Evolutionary conservation across 1,139 yeast genomes (phyloP), one percentile per base, ranked within the genome.

Genomic region (Komagataea norvegica): DNA sequence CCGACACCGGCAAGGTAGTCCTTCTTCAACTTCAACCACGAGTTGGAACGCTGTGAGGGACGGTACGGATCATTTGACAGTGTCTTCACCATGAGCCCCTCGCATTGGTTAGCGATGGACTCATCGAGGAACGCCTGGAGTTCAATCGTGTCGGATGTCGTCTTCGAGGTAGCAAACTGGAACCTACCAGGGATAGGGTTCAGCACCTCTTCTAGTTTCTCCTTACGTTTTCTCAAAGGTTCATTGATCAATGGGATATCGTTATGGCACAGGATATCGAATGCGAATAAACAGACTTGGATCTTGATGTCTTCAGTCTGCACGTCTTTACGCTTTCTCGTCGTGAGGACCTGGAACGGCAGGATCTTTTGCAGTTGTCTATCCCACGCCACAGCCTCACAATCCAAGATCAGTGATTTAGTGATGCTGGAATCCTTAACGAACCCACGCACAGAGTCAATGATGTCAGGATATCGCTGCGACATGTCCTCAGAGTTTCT

Each of bases 341-440:
- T 91, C 2, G 96, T 83, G 35, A 91, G 64, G 0, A 87, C 81
- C 59, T 91, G 99, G 61, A 91, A 91, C 0, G 99, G 98, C 41
- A 91, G 64, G 40, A 93, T 89, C 57, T 82, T 85, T 21, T 77
- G 61, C 16, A 72, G 68, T 33, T 69, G 79, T 42, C 81, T 67
- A 59, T 91, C 96, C 95, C 96, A 91, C 0, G 98, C 99, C n/a
- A 93, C 98, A 6, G 96, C 96, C 61, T 91, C 99, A 62, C 96
- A 86, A 58, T 91, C 99, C 41, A 91, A 61, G 42, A 91, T 87
- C 60, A 89, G 59, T 1, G 79, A 76, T 34, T 67, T 65, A 3
- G 65, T 62, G 1, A 49, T 39, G 10, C 41, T 46, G 7, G 57
- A 55, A 14, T 70, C 63, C 19, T 61, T 63, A 33, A 79, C 61